These are phyloP conservation scores for Xylaria telfairii DNA, from an alignment of 495 filamentous ascomycete species.

Conservation along the genomic window DNA sequence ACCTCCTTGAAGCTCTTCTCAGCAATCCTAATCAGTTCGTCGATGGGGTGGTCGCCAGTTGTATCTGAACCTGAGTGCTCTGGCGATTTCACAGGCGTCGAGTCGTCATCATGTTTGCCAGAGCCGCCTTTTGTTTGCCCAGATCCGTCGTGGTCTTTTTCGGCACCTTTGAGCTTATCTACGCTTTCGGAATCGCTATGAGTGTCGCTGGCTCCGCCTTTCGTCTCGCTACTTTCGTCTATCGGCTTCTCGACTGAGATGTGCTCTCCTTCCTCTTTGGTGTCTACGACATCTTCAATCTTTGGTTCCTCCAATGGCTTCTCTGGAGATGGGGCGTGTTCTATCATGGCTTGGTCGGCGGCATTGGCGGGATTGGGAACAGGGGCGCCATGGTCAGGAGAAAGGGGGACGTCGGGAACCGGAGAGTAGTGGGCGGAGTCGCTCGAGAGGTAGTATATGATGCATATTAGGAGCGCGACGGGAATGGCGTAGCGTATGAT, in stretches of 20 bases:
- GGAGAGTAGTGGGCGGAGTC: slow-evolving; percentile 19
- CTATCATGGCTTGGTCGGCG: background rate
- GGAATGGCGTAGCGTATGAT: slow-evolving; percentile 45
- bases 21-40: slow-evolving; percentile 50
- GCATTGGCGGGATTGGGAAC: slow-evolving; percentile 8
- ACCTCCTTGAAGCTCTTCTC: slow-evolving; percentile 48
- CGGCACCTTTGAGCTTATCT: slow-evolving; percentile 22
- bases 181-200: slow-evolving; percentile 18
- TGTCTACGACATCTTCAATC: background rate
- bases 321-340: background rate
- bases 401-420: slow-evolving; percentile 25
- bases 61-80: slow-evolving; percentile 30
- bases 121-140: background rate
- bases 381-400: slow-evolving; percentile 23
- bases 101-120: slow-evolving; percentile 4
- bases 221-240: background rate
- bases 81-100: slow-evolving; percentile 23
- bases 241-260: background rate
- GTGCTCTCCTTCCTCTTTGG: background rate
- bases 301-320: background rate
- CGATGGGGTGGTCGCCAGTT: slow-evolving; percentile 50
- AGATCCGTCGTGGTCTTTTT: slow-evolving; percentile 22
- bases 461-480: slow-evolving; percentile 37
- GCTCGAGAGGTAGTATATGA: slow-evolving; percentile 41
- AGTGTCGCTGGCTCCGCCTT: background rate